Evolutionary conservation across 2,329 filamentous ascomycete genomes (phyloP).

Genomic region (Fusarium fujikuroi): DNA sequence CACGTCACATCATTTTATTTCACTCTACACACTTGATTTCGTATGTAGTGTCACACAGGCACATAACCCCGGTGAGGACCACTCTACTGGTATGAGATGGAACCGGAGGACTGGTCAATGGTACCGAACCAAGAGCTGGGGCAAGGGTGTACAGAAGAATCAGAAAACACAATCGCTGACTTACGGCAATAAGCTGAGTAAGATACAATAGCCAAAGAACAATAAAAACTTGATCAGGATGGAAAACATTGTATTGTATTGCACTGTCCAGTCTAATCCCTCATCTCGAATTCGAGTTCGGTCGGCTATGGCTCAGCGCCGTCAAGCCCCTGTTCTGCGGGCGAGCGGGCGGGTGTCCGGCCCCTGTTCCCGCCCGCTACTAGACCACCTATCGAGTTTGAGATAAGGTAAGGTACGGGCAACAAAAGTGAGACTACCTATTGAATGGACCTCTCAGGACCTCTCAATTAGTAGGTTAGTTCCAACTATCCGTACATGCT

Average conservation of each 20-base stretch:
- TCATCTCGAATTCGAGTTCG: background rate
- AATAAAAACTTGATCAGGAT: background rate
- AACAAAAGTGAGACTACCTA: slow-evolving; percentile 18
- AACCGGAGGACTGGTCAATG: slow-evolving; percentile 28
- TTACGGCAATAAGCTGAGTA: slow-evolving; percentile 17
- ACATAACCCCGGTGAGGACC: slow-evolving; percentile 33
- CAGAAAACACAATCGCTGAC: slow-evolving; percentile 26
- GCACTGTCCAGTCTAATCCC: background rate
- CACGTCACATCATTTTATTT: slow-evolving; percentile 7
- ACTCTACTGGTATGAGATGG: slow-evolving; percentile 28
- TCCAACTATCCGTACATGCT: background rate
- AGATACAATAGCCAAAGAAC: background rate
- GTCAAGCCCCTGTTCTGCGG: slow-evolving; percentile 3
- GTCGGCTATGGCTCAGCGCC: background rate
- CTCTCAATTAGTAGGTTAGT: background rate
- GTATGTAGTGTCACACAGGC: slow-evolving; percentile 31
- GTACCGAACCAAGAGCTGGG: slow-evolving; percentile 19
- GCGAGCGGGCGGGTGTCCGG: slow-evolving; percentile 23
- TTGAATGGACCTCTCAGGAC: slow-evolving; percentile 1
- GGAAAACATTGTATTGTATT: background rate
- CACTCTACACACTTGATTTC: background rate
- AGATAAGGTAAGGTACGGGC: slow-evolving; percentile 8
- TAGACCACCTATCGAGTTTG: slow-evolving; percentile 18
- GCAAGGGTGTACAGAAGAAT: slow-evolving; percentile 1
- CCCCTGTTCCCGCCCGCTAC: slow-evolving; percentile 11